phyloP scores from a whole-genome alignment of 306 rosid species.

The Pueraria montana region DNA sequence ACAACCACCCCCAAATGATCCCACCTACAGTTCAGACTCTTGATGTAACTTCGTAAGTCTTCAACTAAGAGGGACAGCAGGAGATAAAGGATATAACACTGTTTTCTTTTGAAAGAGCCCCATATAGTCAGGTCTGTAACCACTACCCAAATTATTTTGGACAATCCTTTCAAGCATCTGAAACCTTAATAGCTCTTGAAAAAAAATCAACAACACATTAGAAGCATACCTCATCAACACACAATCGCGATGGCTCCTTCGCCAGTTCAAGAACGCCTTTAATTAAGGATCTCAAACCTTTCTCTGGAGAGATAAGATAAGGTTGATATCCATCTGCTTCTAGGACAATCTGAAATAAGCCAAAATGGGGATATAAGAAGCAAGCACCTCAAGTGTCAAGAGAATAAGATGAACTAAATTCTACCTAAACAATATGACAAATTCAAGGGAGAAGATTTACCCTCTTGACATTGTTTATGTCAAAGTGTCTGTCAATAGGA shows the following conservation, averaged over 20 bases:
- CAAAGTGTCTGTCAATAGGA: slow-evolving; percentile 96
- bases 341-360: slow-evolving; percentile 78
- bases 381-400: slow-evolving; percentile 37
- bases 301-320: slow-evolving; percentile 97
- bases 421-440: slow-evolving; percentile 8
- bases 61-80: not conserved
- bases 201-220: slow-evolving; percentile 30
- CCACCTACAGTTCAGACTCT: not conserved
- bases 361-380: slow-evolving; percentile 35
- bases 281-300: slow-evolving; percentile 97
- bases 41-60: not conserved
- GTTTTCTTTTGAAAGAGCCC: not conserved
- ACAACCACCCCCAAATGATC: not conserved
- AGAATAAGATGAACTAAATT: slow-evolving; percentile 27
- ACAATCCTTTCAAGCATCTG: slow-evolving; percentile 32
- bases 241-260: slow-evolving; percentile 94
- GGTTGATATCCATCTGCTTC: slow-evolving; percentile 99
- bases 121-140: slow-evolving; percentile 28
- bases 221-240: slow-evolving; percentile 94
- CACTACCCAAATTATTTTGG: not conserved
- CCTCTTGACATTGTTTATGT: slow-evolving; percentile 95
- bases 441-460: slow-evolving; percentile 53
- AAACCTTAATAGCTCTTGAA: slow-evolving; percentile 35
- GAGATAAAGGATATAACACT: slow-evolving; percentile 8
- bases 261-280: slow-evolving; percentile 98